Evolutionary conservation across 768 basidiomycete species (phyloP).

Genomic region (Suillus occidentalis): DNA sequence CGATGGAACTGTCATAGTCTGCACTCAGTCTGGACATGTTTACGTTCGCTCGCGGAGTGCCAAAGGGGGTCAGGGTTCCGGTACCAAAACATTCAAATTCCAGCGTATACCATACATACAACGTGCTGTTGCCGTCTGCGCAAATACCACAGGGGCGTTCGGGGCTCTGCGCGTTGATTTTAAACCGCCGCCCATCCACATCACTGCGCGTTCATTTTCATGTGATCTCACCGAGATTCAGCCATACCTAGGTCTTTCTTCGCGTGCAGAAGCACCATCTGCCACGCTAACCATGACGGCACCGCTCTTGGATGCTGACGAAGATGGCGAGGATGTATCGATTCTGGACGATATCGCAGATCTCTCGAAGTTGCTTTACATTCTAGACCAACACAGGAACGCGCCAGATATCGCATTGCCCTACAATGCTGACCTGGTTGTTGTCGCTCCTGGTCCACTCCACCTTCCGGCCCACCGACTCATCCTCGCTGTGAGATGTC

Average conservation of each 20-base stretch:
- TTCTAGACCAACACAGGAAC: constrained; percentile 10
- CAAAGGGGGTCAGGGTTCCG: constrained; percentile 24
- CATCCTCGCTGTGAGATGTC: constrained; percentile 63
- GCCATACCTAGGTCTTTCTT: constrained; percentile 49
- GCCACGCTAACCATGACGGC: background rate
- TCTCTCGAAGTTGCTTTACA: constrained; percentile 24
- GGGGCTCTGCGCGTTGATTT: constrained; percentile 82
- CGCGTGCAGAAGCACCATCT: background rate
- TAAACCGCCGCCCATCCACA: constrained; percentile 50
- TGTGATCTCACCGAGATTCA: constrained; percentile 67
- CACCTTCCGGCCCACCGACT: constrained; percentile 63
- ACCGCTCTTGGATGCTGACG: constrained; percentile 22
- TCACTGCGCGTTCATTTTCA: constrained; percentile 56
- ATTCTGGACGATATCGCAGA: constrained; percentile 38
- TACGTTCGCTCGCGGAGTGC: constrained; percentile 72
- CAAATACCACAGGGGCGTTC: constrained; percentile 86
- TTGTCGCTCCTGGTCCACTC: constrained; percentile 45
- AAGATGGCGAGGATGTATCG: constrained; percentile 39
- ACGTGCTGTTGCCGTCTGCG: constrained; percentile 80
- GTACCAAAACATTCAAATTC: constrained; percentile 67
- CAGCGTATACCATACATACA: constrained; percentile 79
- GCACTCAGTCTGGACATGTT: constrained; percentile 93
- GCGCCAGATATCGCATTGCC: constrained; percentile 19
- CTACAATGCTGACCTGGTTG: constrained; percentile 63
- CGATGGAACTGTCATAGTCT: constrained; percentile 87